Percentiles rank a stretch among this genome's conserved stretches.
Conservation (phyloP, 23 red algal species). For the Gracilariopsis chorda region DNA sequence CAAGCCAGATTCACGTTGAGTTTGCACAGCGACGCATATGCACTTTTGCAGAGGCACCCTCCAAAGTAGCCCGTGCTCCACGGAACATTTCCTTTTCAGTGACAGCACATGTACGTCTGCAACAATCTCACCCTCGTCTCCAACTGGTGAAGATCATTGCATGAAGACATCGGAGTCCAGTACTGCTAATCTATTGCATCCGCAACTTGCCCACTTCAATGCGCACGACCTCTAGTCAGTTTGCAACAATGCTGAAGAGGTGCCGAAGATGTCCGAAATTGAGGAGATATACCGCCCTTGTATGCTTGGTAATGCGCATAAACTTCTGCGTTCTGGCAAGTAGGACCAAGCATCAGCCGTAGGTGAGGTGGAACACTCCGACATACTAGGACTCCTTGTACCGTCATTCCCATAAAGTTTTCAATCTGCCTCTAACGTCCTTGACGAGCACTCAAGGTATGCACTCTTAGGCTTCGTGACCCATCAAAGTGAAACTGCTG, state of each 20-base stretch:
- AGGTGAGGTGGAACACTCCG: not conserved
- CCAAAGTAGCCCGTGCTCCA: too few relatives aligned
- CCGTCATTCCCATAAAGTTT: not conserved
- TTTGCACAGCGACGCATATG: too few relatives aligned
- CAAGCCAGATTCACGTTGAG: too few relatives aligned
- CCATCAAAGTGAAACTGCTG: not conserved
- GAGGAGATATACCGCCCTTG: not conserved
- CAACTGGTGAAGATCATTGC: too few relatives aligned
- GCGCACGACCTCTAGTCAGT: not conserved
- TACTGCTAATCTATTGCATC: too few relatives aligned
- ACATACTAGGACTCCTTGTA: not conserved
- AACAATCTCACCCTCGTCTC: too few relatives aligned
- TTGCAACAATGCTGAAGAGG: not conserved
- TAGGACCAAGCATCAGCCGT: not conserved
- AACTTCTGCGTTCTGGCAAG: not conserved
- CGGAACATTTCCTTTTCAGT: too few relatives aligned
- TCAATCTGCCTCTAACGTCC: not conserved
- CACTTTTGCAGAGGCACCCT: too few relatives aligned
- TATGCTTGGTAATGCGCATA: not conserved
- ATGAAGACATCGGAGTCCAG: too few relatives aligned
- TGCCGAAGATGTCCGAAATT: not conserved
- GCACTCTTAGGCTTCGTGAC: not conserved
- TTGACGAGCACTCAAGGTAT: not conserved
- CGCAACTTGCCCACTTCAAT: not conserved
- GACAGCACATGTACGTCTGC: too few relatives aligned